Base-by-base conservation (phyloP, 257 asterid genomes). In the Gardenia jasminoides region DNA sequence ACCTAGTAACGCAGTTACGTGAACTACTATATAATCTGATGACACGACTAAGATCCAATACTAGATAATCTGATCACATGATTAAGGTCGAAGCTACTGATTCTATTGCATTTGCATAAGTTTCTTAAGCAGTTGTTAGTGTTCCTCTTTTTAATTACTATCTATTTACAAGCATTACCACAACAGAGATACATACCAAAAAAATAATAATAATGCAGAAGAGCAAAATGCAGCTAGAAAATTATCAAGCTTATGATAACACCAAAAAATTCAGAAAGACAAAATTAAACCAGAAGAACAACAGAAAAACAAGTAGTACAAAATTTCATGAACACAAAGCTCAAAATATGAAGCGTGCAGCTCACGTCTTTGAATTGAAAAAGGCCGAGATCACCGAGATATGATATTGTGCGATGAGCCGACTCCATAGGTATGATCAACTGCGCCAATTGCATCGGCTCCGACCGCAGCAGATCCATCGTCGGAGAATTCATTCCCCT, bases 381-480 rank as follows among this genome's bases (percentile, higher is more conserved):
- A 22, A 90, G 88, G 41, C 89, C 91, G 76, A 88, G 91, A 67
- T 86, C 91, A 67, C 93, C 95, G 72, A 90, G 90, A 78, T 90
- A 87, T 13, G 95, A 84, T 64, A 90, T 78, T 62, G 93, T 80
- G 33, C 85, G 82, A 68, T 87, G 90, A 70, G 91, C 89, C 1
- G 91, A 84, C 82, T 90, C 95, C 46, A 83, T 74, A 2, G 93
- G 95, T 33, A 90, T 87, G 74, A 90, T 87, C 74, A 90, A 82
- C 84, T 88, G 91, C 80, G 82, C 88, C 85, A 88, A 79, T 56
- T 90, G 95, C 95, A 88, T 90, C 83, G 87, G 81, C 76, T 90
- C 95, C 74, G 93, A 90, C 31, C 95, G 86, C 76, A 90, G 85
- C 82, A 90, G 85, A 89, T 90, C 95, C 95, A 89, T 90, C 75